phyloP scores from a whole-genome alignment of 2,329 filamentous ascomycete genomes.

The Didymellaceae sp. region DNA sequence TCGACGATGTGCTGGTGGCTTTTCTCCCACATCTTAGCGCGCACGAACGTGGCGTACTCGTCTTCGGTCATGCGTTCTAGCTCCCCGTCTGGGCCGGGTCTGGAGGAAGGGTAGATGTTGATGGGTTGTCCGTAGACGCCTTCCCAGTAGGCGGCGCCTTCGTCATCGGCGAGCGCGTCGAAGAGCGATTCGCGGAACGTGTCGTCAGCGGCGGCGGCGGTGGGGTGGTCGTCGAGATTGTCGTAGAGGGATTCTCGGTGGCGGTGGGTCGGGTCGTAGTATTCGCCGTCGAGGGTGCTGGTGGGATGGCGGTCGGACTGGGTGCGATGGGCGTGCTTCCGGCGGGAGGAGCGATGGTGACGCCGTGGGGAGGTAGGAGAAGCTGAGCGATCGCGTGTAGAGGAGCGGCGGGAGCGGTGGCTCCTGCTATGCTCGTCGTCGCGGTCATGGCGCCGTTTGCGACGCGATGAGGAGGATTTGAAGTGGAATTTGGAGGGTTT shows the following conservation, averaged over 20 bases:
- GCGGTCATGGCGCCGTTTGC: slow-evolving; percentile 28
- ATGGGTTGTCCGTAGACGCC: slow-evolving; percentile 95
- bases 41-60: slow-evolving; percentile 86
- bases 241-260: slow-evolving; percentile 43
- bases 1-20: slow-evolving; percentile 84
- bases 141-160: slow-evolving; percentile 95
- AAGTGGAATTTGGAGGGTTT: slow-evolving; percentile 49
- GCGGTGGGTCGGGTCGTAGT: slow-evolving; percentile 40
- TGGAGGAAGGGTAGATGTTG: slow-evolving; percentile 72
- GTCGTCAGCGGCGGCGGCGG: slow-evolving; percentile 41
- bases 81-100: slow-evolving; percentile 60
- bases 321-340: slow-evolving; percentile 27
- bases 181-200: slow-evolving; percentile 95
- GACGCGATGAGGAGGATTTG: slow-evolving; percentile 39
- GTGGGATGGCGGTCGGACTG: slow-evolving; percentile 29
- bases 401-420: slow-evolving; percentile 7
- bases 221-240: slow-evolving; percentile 52
- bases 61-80: slow-evolving; percentile 91
- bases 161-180: slow-evolving; percentile 95
- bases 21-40: slow-evolving; percentile 93
- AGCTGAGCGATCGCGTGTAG: slow-evolving; percentile 24
- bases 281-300: slow-evolving; percentile 38
- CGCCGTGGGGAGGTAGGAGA: slow-evolving; percentile 5
- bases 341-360: slow-evolving; percentile 23
- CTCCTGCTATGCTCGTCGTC: slow-evolving; percentile 16